phyloP scores from a whole-genome alignment of 495 filamentous ascomycete genomes.

The Viridothelium virens region DNA sequence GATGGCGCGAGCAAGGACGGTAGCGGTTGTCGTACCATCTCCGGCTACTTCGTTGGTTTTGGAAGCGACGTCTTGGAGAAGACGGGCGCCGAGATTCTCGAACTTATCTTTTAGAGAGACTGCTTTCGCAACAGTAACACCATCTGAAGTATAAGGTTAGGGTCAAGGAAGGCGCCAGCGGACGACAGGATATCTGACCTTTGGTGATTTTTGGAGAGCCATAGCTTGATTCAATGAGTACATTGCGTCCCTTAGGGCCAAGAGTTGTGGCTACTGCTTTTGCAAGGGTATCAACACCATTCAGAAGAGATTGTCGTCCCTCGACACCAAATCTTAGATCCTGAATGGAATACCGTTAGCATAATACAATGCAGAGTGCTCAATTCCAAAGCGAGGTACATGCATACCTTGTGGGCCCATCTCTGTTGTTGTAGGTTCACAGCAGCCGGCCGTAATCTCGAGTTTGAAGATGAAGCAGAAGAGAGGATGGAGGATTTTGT shows the following conservation, averaged over 20 bases:
- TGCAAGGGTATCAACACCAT: slow-evolving; percentile 93
- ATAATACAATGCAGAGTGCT: slow-evolving; percentile 9
- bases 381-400: slow-evolving; percentile 21
- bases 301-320: slow-evolving; percentile 76
- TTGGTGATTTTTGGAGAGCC: slow-evolving; percentile 99
- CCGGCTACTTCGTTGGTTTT: slow-evolving; percentile 99
- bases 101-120: slow-evolving; percentile 97
- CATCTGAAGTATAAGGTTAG: slow-evolving; percentile 48
- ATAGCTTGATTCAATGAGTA: slow-evolving; percentile 94
- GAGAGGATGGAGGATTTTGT: slow-evolving; percentile 63
- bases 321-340: slow-evolving; percentile 98
- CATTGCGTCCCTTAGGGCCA: slow-evolving; percentile 96
- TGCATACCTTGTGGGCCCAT: slow-evolving; percentile 85
- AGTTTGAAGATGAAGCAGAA: slow-evolving; percentile 44
- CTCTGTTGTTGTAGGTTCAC: slow-evolving; percentile 73
- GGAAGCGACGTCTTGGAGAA: slow-evolving; percentile 94
- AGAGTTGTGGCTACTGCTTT: slow-evolving; percentile 94
- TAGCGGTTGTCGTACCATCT: slow-evolving; percentile 97
- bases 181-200: slow-evolving; percentile 49
- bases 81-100: slow-evolving; percentile 94
- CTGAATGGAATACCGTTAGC: slow-evolving; percentile 39
- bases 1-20: slow-evolving; percentile 93
- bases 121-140: slow-evolving; percentile 89
- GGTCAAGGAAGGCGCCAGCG: background rate
- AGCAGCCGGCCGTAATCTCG: slow-evolving; percentile 37